A percentile compares a stretch with the other conserved stretches of the same genome.
Conservation (phyloP, 495 filamentous ascomycete genomes). For the Bombardia bombarda region DNA sequence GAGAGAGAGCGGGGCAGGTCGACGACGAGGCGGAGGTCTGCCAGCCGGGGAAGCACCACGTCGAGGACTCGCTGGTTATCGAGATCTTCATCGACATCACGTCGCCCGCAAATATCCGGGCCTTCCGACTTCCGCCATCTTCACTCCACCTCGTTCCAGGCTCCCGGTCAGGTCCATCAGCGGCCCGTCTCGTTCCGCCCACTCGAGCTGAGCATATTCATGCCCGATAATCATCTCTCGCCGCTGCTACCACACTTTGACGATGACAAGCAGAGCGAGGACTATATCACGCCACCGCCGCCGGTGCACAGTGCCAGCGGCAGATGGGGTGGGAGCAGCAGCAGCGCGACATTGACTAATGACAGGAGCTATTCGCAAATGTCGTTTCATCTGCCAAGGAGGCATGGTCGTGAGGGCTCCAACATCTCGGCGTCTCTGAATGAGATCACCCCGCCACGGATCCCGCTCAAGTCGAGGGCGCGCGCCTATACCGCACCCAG, state of each 20-base stretch:
- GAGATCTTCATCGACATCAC: constrained; percentile 27
- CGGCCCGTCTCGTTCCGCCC: constrained; percentile 47
- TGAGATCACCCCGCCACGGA: constrained; percentile 7
- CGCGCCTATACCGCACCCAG: constrained; percentile 27
- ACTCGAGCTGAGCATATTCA: constrained; percentile 68
- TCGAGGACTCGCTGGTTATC: constrained; percentile 25
- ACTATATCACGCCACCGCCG: constrained; percentile 33
- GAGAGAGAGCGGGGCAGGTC: constrained; percentile 27
- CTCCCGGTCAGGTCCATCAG: constrained; percentile 16
- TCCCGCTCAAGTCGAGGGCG: constrained; percentile 23
- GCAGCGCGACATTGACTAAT: constrained; percentile 27
- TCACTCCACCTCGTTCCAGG: constrained; percentile 39
- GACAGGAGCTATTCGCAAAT: constrained; percentile 39
- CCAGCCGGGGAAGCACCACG: constrained; percentile 24
- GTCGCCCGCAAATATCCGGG: constrained; percentile 38
- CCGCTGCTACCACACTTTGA: constrained; percentile 47
- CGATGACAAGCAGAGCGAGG: constrained; percentile 18
- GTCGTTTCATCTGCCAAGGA: constrained; percentile 45
- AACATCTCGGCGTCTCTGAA: constrained; percentile 10
- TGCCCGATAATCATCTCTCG: constrained; percentile 58
- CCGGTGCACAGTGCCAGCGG: constrained; percentile 25
- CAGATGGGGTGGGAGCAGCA: constrained; percentile 25
- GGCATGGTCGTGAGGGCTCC: constrained; percentile 26
- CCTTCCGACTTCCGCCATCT: constrained; percentile 44
- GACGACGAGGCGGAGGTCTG: too few species aligned